phyloP scores from a whole-genome alignment of 257 asterid species.

The Fraxinus americana region DNA sequence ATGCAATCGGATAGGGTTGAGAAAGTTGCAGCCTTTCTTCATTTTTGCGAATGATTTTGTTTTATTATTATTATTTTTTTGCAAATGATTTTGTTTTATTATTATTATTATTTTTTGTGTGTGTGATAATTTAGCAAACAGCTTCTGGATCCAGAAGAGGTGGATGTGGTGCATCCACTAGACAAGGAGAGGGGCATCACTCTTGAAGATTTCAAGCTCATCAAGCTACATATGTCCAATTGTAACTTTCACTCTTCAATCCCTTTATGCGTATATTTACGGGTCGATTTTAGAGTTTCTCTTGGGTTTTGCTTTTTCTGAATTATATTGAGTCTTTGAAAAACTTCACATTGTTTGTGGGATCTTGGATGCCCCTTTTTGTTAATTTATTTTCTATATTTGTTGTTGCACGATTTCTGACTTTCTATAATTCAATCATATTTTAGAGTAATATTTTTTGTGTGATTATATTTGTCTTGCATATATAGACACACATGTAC shows the following conservation, averaged over 20 bases:
- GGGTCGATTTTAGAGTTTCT: not conserved
- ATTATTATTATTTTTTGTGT: not conserved
- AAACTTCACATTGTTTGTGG: not conserved
- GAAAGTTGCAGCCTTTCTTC: not conserved
- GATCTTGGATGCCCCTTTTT: not conserved
- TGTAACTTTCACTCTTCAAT: slow-evolving; percentile 41
- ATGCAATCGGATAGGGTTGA: not conserved
- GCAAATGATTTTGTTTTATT: not conserved
- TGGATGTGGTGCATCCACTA: slow-evolving; percentile 68
- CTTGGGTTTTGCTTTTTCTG: slow-evolving; percentile 3
- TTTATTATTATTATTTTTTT: not conserved
- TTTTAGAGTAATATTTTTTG: not conserved
- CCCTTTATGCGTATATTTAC: not conserved
- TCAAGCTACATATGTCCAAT: slow-evolving; percentile 80
- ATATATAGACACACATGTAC: not conserved
- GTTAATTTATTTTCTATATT: not conserved
- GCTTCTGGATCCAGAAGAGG: slow-evolving; percentile 79
- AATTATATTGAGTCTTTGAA: not conserved
- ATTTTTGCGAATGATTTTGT: not conserved
- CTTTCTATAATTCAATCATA: not conserved
- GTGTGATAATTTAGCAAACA: slow-evolving; percentile 55
- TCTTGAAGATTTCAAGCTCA: slow-evolving; percentile 85
- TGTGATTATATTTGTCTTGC: not conserved
- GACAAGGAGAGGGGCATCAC: slow-evolving; percentile 87
- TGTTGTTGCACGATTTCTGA: not conserved